Percentiles rank a stretch among this genome's conserved stretches.
Evolutionary conservation across 116 monocot species (phyloP).

Genomic region (Cymodocea nodosa): DNA sequence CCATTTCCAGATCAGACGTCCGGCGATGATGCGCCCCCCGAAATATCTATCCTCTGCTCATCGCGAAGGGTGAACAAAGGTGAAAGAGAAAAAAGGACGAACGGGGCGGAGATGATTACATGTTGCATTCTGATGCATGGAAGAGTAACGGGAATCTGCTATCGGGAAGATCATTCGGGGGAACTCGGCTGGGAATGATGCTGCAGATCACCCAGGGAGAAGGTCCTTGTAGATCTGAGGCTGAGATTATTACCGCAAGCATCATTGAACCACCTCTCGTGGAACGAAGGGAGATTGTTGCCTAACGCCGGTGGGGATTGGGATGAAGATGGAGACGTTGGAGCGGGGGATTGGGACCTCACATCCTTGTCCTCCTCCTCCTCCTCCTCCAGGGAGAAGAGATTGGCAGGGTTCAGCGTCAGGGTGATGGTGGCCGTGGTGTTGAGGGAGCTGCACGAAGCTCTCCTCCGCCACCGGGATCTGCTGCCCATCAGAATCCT

Average conservation of each 20-base stretch:
- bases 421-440: not conserved
- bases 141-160: too few species aligned
- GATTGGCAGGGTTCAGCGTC: not conserved
- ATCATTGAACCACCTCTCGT: not conserved
- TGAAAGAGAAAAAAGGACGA: conserved; percentile 2
- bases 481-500: conserved; percentile 21
- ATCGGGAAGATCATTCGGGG: not conserved
- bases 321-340: not conserved
- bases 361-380: conserved; percentile 6
- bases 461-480: conserved; percentile 12
- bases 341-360: not conserved
- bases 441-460: conserved; percentile 28
- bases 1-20: too few species aligned
- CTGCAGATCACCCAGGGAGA: conserved; percentile 16
- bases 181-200: not conserved
- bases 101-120: not conserved
- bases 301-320: too few species aligned
- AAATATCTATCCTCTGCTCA: not conserved
- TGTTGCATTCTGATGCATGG: not conserved
- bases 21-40: too few species aligned
- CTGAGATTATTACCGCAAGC: not conserved
- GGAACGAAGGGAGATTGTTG: not conserved
- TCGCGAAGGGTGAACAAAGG: not conserved
- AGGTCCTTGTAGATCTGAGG: conserved; percentile 18
- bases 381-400: conserved; percentile 6